Evolutionary conservation across 2,329 filamentous ascomycete species (phyloP).

Genomic region (Cercospora nicotianae): DNA sequence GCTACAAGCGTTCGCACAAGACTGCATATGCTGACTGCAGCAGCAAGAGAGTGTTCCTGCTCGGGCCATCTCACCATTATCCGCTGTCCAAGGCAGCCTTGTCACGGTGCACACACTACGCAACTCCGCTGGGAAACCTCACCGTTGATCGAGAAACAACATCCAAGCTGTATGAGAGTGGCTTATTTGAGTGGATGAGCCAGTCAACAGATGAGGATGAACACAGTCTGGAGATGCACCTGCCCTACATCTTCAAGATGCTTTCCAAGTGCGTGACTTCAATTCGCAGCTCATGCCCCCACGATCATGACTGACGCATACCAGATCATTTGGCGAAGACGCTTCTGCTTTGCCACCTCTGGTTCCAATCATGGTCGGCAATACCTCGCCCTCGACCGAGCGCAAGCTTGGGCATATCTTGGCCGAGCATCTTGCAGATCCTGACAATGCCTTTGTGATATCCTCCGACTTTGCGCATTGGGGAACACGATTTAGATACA

Average conservation of each 20-base stretch:
- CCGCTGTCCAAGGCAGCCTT: conserved; percentile 76
- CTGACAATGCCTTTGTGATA: conserved; percentile 77
- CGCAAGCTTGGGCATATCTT: conserved; percentile 68
- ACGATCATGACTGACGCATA: conserved; percentile 8
- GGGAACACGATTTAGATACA: conserved; percentile 82
- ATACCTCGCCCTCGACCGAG: conserved; percentile 66
- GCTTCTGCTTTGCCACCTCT: conserved; percentile 67
- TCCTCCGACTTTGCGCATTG: conserved; percentile 98
- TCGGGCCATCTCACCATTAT: conserved; percentile 89
- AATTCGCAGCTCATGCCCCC: background rate
- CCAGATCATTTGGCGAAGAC: conserved; percentile 38
- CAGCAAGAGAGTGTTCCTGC: conserved; percentile 83
- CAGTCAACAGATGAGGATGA: conserved; percentile 70
- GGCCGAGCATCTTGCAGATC: conserved; percentile 73
- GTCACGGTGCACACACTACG: conserved; percentile 68
- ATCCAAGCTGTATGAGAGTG: conserved; percentile 52
- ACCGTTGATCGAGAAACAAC: conserved; percentile 61
- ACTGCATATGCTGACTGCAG: conserved; percentile 10
- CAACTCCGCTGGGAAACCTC: conserved; percentile 72
- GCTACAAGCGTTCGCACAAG: background rate
- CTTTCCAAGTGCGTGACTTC: conserved; percentile 49
- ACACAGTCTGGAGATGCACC: conserved; percentile 95
- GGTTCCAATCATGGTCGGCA: conserved; percentile 83
- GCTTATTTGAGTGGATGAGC: conserved; percentile 66
- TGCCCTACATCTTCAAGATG: conserved; percentile 88